phyloP scores from a whole-genome alignment of 192 early-diverging fungal species.

The Linnemannia schmuckeri region DNA sequence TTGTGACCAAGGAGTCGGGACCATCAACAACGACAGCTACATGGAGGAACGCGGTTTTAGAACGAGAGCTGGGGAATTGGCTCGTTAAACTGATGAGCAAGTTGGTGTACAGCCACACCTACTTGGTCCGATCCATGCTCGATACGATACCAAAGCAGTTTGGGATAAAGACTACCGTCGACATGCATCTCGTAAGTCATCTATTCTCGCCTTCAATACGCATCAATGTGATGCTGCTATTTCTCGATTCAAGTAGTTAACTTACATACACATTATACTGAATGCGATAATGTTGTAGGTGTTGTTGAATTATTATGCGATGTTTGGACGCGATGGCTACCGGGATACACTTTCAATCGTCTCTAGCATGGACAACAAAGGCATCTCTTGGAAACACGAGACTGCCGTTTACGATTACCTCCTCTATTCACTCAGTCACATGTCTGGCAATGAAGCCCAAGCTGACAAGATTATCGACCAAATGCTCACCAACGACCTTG shows the following conservation, averaged over 20 bases:
- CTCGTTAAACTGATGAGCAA: conserved; percentile 21
- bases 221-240: not conserved
- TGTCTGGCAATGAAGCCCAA: conserved; percentile 9
- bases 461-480: conserved; percentile 24
- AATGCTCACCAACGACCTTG: conserved; percentile 36
- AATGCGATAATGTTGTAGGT: not conserved
- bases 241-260: not conserved
- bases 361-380: conserved; percentile 9
- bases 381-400: conserved; percentile 26
- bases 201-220: not conserved
- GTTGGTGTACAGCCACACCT: conserved; percentile 46
- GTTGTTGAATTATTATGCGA: conserved; percentile 31
- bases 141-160: conserved; percentile 26
- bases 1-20: not conserved
- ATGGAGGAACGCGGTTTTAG: conserved; percentile 4
- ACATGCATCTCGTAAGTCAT: conserved; percentile 39
- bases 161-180: conserved; percentile 26
- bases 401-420: conserved; percentile 38
- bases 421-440: conserved; percentile 31
- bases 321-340: conserved; percentile 19
- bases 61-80: conserved; percentile 15
- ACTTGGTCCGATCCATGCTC: conserved; percentile 33
- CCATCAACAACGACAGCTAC: not conserved
- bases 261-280: not conserved
- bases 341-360: conserved; percentile 21